phyloP scores from a whole-genome alignment of 257 asterid genomes.

The Echites panduratus region DNA sequence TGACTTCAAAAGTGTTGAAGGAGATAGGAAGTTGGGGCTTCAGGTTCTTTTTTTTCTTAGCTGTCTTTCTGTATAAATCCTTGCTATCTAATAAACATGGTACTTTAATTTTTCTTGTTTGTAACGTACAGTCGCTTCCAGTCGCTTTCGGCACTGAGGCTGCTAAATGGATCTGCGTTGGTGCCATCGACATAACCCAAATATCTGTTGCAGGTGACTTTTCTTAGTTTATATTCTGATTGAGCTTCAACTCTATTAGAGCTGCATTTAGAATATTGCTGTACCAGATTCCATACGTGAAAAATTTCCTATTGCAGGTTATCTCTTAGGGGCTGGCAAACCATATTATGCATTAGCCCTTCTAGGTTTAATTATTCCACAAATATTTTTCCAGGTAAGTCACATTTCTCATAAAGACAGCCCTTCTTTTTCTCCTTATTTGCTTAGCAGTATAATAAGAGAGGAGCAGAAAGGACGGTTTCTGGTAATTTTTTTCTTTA shows the following conservation, averaged over 20 bases:
- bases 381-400: constrained; percentile 92
- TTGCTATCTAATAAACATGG: constrained; percentile 1
- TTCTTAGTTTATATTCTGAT: neutral
- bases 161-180: constrained; percentile 99
- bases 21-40: constrained; percentile 87
- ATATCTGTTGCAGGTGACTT: constrained; percentile 80
- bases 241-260: neutral
- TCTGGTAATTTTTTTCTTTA: too few relatives aligned
- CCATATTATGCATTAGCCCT: constrained; percentile 84
- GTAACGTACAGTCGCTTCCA: constrained; percentile 69
- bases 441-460: neutral
- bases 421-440: neutral
- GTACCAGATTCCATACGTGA: neutral
- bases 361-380: constrained; percentile 71
- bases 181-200: constrained; percentile 95
- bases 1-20: constrained; percentile 95
- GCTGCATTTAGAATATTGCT: neutral
- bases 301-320: constrained; percentile 43
- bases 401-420: neutral
- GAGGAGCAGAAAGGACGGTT: neutral
- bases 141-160: constrained; percentile 94
- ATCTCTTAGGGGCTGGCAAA: constrained; percentile 84
- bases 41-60: constrained; percentile 47
- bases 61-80: neutral
- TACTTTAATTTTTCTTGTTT: constrained; percentile 10